phyloP scores from a whole-genome alignment of 2,329 filamentous ascomycete species.

The Colletotrichum australisinense region DNA sequence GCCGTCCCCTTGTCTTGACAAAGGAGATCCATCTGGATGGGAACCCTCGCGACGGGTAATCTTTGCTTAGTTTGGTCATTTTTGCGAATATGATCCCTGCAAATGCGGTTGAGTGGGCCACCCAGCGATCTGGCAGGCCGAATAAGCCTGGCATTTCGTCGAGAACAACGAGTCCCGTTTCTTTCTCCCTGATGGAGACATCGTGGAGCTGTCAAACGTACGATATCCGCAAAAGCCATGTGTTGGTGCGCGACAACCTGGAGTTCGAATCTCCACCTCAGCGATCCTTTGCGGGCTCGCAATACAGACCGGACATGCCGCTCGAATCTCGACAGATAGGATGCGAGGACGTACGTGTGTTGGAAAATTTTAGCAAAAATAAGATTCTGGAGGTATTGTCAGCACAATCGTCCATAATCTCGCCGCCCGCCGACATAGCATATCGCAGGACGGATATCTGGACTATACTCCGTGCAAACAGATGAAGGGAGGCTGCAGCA shows the following conservation, averaged over 20 bases:
- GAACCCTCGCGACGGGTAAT: conserved; percentile 27
- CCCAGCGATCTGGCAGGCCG: conserved; percentile 34
- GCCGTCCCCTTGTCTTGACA: conserved; percentile 15
- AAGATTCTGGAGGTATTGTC: neutral
- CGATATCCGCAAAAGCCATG: conserved; percentile 21
- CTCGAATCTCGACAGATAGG: conserved; percentile 2
- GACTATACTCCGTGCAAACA: conserved; percentile 15
- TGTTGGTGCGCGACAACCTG: conserved; percentile 23
- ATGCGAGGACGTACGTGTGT: neutral
- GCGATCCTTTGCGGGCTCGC: conserved; percentile 21
- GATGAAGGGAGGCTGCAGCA: conserved; percentile 31
- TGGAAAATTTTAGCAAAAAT: neutral
- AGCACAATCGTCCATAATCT: neutral
- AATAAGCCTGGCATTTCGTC: conserved; percentile 31
- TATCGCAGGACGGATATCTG: conserved; percentile 13
- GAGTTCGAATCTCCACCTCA: conserved; percentile 15
- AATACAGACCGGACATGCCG: conserved; percentile 22
- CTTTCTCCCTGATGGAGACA: conserved; percentile 24
- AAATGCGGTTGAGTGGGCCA: conserved; percentile 27
- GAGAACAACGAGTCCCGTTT: conserved; percentile 30
- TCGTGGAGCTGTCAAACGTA: conserved; percentile 33
- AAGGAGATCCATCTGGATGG: conserved; percentile 27
- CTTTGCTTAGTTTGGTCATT: conserved; percentile 33
- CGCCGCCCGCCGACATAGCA: conserved; percentile 15
- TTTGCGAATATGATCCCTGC: conserved; percentile 33